Evolutionary conservation across 192 early-diverging fungal genomes (phyloP).

Genomic region (Coemansia guatemalensis): DNA sequence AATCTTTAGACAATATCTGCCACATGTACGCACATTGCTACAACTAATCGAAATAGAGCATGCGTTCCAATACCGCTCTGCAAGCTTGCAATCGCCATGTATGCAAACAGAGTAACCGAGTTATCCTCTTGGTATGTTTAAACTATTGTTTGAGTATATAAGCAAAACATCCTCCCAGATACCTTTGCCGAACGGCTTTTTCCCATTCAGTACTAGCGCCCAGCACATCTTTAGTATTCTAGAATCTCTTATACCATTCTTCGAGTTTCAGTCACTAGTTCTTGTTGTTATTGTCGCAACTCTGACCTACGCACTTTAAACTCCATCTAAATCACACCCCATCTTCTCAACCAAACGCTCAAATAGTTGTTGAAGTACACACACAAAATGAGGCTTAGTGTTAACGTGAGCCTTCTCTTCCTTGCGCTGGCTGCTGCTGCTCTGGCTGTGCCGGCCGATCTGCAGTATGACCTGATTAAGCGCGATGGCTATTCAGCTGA

Average conservation of each 20-base stretch:
- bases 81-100: neutral
- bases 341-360: neutral
- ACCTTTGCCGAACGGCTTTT: neutral
- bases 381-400: constrained; percentile 27
- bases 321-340: neutral
- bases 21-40: neutral
- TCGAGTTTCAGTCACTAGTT: constrained; percentile 1
- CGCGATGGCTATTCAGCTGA: constrained; percentile 24
- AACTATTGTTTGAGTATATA: constrained; percentile 3
- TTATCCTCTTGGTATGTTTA: neutral
- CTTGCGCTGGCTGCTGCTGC: constrained; percentile 40
- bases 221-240: neutral
- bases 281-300: neutral
- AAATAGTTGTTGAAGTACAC: neutral
- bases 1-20: neutral
- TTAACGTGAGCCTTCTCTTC: constrained; percentile 43
- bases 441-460: constrained; percentile 28
- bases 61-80: neutral
- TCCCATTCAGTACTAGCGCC: neutral
- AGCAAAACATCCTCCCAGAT: neutral
- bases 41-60: neutral
- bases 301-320: neutral
- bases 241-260: neutral
- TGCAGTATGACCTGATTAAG: constrained; percentile 27
- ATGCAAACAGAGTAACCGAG: neutral